Conservation (phyloP, 176 grass and related monocot genomes). For the Alopecurus myosuroides region DNA sequence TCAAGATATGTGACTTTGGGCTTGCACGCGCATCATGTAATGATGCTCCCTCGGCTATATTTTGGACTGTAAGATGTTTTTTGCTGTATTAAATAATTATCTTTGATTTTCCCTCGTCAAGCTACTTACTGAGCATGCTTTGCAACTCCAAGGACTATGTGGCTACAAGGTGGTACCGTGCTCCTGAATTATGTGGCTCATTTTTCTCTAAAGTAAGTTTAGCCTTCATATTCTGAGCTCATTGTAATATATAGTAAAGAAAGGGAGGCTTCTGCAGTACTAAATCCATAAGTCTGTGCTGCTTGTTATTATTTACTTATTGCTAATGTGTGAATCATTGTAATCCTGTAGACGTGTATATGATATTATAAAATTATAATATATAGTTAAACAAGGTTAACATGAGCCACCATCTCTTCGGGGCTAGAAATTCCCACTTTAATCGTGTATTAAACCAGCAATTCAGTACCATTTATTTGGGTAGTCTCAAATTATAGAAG, state of each 20-base stretch:
- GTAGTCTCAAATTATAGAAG: not conserved
- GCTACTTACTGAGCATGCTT: slow-evolving; percentile 7
- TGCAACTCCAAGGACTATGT: slow-evolving; percentile 81
- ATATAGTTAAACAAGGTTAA: not conserved
- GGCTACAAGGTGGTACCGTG: slow-evolving; percentile 95
- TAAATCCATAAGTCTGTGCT: not conserved
- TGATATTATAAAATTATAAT: not conserved
- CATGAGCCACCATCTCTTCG: not conserved
- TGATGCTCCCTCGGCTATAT: slow-evolving; percentile 65
- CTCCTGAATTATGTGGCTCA: slow-evolving; percentile 95
- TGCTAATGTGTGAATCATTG: not conserved
- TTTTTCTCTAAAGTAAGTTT: slow-evolving; percentile 88
- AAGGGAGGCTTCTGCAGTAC: not conserved
- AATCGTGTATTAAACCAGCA: not conserved
- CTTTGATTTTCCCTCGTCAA: slow-evolving; percentile 16
- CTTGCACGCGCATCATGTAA: slow-evolving; percentile 77
- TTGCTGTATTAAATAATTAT: slow-evolving; percentile 1
- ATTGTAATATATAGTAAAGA: not conserved
- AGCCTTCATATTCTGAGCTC: slow-evolving; percentile 12
- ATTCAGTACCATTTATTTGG: not conserved
- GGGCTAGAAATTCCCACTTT: not conserved
- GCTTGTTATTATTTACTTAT: not conserved
- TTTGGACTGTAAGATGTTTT: slow-evolving; percentile 74
- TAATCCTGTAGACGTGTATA: not conserved
- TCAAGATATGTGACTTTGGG: slow-evolving; percentile 97